phyloP scores from a whole-genome alignment of 306 rosid species.

The Quercus wislizeni region DNA sequence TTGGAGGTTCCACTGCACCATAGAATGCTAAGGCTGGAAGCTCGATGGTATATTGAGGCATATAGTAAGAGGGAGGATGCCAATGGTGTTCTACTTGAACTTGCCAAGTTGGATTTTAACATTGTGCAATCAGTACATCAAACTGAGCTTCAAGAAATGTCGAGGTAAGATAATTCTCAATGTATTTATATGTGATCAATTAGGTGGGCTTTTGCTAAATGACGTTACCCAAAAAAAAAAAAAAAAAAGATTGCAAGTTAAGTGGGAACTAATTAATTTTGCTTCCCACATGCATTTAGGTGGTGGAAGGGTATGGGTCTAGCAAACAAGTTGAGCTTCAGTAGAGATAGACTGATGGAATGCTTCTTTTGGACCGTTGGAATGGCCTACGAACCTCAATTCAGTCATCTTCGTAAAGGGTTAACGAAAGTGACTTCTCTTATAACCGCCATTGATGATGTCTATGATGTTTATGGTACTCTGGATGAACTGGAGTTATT shows the following conservation, averaged over 20 bases:
- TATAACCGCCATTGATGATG: slow-evolving; percentile 45
- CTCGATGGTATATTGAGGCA: slow-evolving; percentile 46
- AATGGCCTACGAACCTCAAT: slow-evolving; percentile 40
- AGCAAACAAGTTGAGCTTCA: slow-evolving; percentile 43
- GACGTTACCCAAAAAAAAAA: too few relatives aligned
- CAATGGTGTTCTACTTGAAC: slow-evolving; percentile 31
- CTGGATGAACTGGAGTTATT: slow-evolving; percentile 48
- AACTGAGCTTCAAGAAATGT: slow-evolving; percentile 41
- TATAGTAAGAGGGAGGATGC: slow-evolving; percentile 32
- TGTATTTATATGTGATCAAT: neutral
- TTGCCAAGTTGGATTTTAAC: slow-evolving; percentile 54
- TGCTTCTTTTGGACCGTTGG: slow-evolving; percentile 50
- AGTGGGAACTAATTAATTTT: neutral
- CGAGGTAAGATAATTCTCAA: slow-evolving; percentile 24
- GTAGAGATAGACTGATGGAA: slow-evolving; percentile 51
- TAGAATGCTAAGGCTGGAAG: slow-evolving; percentile 43
- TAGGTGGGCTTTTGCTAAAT: too few relatives aligned
- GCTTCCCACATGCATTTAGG: slow-evolving; percentile 7
- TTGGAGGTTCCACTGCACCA: slow-evolving; percentile 49
- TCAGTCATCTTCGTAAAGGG: slow-evolving; percentile 32
- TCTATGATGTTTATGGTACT: slow-evolving; percentile 59
- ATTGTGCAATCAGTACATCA: slow-evolving; percentile 39
- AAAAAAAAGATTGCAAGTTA: neutral
- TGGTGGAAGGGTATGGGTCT: slow-evolving; percentile 58
- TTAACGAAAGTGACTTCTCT: slow-evolving; percentile 45